Evolutionary conservation across 257 asterid genomes (phyloP).

Genomic region (Phtheirospermum japonicum): DNA sequence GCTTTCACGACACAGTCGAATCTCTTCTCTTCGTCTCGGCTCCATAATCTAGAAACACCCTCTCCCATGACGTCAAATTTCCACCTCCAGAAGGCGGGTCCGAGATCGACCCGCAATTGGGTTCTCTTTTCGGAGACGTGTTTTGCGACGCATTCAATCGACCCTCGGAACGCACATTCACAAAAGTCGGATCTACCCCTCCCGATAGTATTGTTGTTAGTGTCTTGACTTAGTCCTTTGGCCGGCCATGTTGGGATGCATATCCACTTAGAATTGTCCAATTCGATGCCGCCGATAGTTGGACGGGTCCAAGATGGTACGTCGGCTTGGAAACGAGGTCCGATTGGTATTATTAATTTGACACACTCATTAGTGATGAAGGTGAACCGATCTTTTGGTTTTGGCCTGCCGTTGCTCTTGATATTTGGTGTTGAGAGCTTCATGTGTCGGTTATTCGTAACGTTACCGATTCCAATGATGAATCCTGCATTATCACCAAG

Average conservation of each 20-base stretch:
- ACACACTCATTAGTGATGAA: conserved; percentile 26
- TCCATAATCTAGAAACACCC: neutral
- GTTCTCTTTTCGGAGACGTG: neutral
- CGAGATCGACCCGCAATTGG: neutral
- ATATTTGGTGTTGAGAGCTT: conserved; percentile 4
- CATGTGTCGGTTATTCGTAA: conserved; percentile 14
- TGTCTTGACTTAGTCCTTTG: neutral
- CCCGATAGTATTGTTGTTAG: neutral
- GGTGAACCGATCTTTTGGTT: conserved; percentile 24
- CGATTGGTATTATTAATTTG: conserved; percentile 29
- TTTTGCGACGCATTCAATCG: neutral
- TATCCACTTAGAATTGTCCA: neutral
- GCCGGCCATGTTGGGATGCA: neutral
- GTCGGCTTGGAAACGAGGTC: conserved; percentile 39
- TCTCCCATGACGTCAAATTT: neutral
- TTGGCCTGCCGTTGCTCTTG: neutral
- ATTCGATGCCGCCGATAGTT: neutral
- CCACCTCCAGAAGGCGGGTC: neutral
- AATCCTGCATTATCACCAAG: neutral
- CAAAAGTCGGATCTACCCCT: neutral
- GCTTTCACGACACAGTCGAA: neutral
- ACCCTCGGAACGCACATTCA: neutral
- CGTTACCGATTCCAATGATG: neutral
- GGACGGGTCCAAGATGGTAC: conserved; percentile 27
- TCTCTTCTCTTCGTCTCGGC: neutral